Conservation (phyloP, 208 protist species). For the Acanthamoeba lenticulata region DNA sequence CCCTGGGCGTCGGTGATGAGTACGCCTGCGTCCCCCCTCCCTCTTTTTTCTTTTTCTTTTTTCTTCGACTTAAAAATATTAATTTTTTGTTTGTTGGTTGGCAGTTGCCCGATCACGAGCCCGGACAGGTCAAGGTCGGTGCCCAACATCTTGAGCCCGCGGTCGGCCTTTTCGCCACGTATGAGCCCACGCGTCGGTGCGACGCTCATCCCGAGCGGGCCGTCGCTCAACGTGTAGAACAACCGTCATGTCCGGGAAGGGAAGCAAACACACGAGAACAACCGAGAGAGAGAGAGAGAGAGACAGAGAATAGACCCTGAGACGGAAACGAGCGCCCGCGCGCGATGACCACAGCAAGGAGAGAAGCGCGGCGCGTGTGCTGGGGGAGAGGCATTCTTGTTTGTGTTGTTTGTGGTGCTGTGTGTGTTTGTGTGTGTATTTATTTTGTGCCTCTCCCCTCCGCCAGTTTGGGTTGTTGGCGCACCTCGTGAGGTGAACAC, state of each 20-base stretch:
- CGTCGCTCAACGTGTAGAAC: background rate
- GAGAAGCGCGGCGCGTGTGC: too few species aligned
- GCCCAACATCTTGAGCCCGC: conserved; percentile 43
- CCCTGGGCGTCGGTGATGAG: background rate
- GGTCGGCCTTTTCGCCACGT: conserved; percentile 38
- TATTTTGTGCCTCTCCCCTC: too few species aligned
- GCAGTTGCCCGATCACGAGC: conserved; percentile 9
- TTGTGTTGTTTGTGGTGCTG: too few species aligned
- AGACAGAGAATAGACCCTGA: too few species aligned
- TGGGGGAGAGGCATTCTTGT: too few species aligned
- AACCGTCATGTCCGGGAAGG: background rate
- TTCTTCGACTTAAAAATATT: background rate
- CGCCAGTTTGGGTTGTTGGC: too few species aligned
- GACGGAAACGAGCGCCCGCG: too few species aligned
- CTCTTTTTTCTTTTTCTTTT: background rate
- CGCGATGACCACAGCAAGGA: too few species aligned
- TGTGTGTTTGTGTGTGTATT: too few species aligned
- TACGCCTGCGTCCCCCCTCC: background rate
- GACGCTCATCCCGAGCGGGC: background rate
- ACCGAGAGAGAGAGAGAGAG: too few species aligned
- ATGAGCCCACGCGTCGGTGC: conserved; percentile 47
- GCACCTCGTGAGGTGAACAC: too few species aligned
- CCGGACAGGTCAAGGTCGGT: conserved; percentile 41
- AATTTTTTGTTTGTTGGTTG: background rate
- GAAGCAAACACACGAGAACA: too few species aligned